Evolutionary conservation across 495 filamentous ascomycete species (phyloP), one percentile per base, ranked within the genome.

Genomic region (Aspergillus coremiiformis): DNA sequence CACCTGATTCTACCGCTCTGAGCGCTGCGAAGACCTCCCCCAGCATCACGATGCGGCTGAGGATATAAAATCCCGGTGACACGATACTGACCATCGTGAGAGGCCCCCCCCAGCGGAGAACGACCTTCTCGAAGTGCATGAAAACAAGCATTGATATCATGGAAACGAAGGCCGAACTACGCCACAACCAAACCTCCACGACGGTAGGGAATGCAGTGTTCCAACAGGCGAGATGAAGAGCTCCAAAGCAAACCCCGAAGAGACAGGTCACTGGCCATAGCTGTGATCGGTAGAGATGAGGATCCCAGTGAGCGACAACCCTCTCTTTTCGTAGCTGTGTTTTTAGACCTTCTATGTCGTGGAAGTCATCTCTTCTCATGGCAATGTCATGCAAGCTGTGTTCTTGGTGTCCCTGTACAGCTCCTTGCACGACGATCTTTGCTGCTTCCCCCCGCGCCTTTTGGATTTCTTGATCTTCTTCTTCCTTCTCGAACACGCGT

Each of bases 111-210:
- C 65, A 67, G 1, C 63, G 56, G 17, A 68, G 39, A 21, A 65
- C 54, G 33, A 68, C 63, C 46, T 63, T 66, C 44, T 67, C 57
- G 47, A 60, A 70, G 27, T 70, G 64, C 66, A 70, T 70, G 51
- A 68, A 67, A 20, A 67, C 52, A 24, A 69, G 41, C 26, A 49
- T 24, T 21, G 47, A 49, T 9, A 49, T 4, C 30, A 49, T 49
- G 5, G 65, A 69, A 4, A 55, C 47, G 39, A 66, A 57, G 14
- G 59, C 65, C 10, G 66, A 55, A n/a, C 41, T 53, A 15, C 65
- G 63, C 66, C 66, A 68, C 14, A 68, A 52, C 65, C 63, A 49
- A 12, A 21, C 26, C 17, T 49, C 47, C 1, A 39, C 47, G 6
- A 26, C 0, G 0, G 47, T 49, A n/a, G 47, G 47, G 8, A 49